Evolutionary conservation across 1,284 basidiomycete genomes (phyloP), one percentile per base, ranked within the genome.

Genomic region (Ganoderma leucocontextum): DNA sequence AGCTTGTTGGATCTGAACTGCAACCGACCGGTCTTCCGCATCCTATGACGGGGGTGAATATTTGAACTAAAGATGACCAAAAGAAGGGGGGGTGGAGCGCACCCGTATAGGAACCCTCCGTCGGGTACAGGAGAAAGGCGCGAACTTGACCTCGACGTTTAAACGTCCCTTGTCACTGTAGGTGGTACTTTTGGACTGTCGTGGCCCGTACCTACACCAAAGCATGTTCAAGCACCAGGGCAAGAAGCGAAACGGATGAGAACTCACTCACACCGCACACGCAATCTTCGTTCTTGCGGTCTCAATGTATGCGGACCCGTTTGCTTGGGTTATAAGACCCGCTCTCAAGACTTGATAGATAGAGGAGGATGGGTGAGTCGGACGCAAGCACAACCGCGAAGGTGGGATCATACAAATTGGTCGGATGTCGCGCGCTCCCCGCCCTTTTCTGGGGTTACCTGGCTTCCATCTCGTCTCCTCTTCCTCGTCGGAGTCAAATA

Each of bases 131-230:
- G 97, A 94, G 79, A 98, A 99, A 0, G 98, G 97, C 1, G 97
- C 89, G 78, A 97, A 98, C 80, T 99, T 98, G 70, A 98, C 94
- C 80, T 99, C 96, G 2, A 99, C 94, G 71, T 96, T 98, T 66
- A 99, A 82, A 68, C 89, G 89, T 0, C 97, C 97, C 71, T 90
- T 91, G 72, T 97, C 94, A 70, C 87, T 94, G 79, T 96, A 99
- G 2, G 88, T 80, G 62, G 87, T 82, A 71, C 86, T 89, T 84
- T 93, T 95, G 35, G 93, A 89, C 76, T 96, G 97, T 66, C 96
- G 89, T 10, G 97, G 98, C 0, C 97, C 97, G 80, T 98, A 98
- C 7, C 96, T 97, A 35, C 55, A 25, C 44, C 42, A 35, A 36
- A 4, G 19, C 12, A 35, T 15, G 13, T 41, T 35, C 59, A 49